Conservation (phyloP, 176 grass and related monocot genomes). For the Pharus latifolius region DNA sequence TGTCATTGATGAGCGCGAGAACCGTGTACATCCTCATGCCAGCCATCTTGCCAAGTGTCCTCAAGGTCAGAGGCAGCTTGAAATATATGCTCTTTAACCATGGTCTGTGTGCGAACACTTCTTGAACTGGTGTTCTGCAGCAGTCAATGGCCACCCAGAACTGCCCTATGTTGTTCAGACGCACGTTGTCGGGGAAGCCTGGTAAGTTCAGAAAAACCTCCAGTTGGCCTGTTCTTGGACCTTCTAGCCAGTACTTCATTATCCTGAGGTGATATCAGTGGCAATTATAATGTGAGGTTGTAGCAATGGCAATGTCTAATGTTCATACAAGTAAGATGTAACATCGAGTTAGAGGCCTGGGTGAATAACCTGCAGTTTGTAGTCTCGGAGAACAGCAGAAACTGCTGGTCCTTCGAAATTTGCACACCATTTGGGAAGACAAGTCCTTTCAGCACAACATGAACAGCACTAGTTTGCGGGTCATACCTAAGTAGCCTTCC, state of each 20-base stretch:
- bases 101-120: slow-evolving; percentile 59
- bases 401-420: slow-evolving; percentile 68
- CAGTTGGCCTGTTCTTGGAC: slow-evolving; percentile 22
- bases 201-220: slow-evolving; percentile 74
- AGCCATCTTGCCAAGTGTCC: slow-evolving; percentile 39
- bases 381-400: slow-evolving; percentile 80
- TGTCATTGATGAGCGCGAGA: slow-evolving; percentile 51
- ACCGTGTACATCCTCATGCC: slow-evolving; percentile 65
- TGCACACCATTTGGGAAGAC: slow-evolving; percentile 88
- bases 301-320: no score
- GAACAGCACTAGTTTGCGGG: slow-evolving; percentile 20
- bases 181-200: slow-evolving; percentile 89
- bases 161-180: slow-evolving; percentile 42
- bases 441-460: slow-evolving; percentile 52
- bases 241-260: slow-evolving; percentile 88
- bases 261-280: slow-evolving; percentile 23
- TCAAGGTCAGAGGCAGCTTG: slow-evolving; percentile 64
- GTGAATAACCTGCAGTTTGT: slow-evolving; percentile 97
- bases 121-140: slow-evolving; percentile 55
- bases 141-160: slow-evolving; percentile 96
- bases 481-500: slow-evolving; percentile 79
- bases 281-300: not conserved
- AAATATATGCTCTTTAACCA: slow-evolving; percentile 71
- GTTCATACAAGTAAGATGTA: no score
- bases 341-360: no score